Conservation (phyloP, 768 basidiomycete species). For the Phanerochaete sordida region DNA sequence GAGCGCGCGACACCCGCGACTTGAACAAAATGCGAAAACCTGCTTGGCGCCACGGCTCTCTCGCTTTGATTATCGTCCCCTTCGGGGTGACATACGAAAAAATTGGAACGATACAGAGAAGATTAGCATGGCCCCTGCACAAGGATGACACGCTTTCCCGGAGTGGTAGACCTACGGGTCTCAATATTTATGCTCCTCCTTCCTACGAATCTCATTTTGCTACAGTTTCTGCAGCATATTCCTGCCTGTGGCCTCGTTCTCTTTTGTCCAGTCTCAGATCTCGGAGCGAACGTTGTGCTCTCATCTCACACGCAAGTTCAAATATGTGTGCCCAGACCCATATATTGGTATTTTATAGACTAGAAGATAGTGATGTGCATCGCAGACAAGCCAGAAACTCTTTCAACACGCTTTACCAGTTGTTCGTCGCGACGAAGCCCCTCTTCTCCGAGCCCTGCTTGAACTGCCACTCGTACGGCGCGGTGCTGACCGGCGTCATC, state of each 20-base stretch:
- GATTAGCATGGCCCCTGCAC: constrained; percentile 99
- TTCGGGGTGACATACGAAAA: constrained; percentile 96
- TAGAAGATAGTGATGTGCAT: not conserved
- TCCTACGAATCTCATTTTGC: not conserved
- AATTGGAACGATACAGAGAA: constrained; percentile 99
- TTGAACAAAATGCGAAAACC: constrained; percentile 7
- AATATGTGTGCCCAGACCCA: not conserved
- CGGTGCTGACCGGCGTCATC: constrained; percentile 28
- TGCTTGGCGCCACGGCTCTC: not conserved
- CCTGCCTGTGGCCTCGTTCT: too few relatives aligned
- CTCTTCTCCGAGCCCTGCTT: constrained; percentile 13
- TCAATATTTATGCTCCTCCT: constrained; percentile 34
- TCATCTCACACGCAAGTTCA: too few relatives aligned
- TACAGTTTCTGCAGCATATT: too few relatives aligned
- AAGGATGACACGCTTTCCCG: constrained; percentile 99
- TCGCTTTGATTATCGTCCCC: constrained; percentile 46
- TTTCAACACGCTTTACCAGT: not conserved
- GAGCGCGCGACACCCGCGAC: constrained; percentile 3
- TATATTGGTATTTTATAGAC: too few relatives aligned
- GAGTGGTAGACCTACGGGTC: constrained; percentile 66
- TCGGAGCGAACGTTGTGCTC: not conserved
- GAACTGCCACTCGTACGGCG: constrained; percentile 39
- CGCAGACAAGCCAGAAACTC: not conserved
- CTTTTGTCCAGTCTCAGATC: too few relatives aligned
- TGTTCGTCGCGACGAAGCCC: not conserved